These are phyloP conservation scores for Kalmusia sp. DNA, from an alignment of 2,329 filamentous ascomycete species.

Conservation along the genomic window DNA sequence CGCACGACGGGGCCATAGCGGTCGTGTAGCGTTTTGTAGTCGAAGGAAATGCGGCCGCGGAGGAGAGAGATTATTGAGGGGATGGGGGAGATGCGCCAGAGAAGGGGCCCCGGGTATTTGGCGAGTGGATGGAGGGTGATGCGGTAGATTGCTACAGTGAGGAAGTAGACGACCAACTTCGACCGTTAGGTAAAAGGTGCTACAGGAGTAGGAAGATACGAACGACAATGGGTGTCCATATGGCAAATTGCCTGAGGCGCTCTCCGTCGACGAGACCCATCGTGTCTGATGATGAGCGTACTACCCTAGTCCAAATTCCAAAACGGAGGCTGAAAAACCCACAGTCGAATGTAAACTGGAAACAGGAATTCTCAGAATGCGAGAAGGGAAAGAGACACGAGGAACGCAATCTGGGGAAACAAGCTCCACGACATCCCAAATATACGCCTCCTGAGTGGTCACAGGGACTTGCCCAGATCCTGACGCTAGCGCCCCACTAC, in stretches of 20 bases:
- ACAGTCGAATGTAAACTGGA: neutral
- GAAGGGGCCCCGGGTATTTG: slow-evolving; percentile 36
- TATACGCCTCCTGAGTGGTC: slow-evolving; percentile 26
- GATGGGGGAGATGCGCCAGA: slow-evolving; percentile 38
- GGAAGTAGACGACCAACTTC: slow-evolving; percentile 30
- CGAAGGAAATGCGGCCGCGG: slow-evolving; percentile 36
- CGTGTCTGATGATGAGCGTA: neutral
- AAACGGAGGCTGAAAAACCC: neutral
- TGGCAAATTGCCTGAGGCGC: slow-evolving; percentile 25
- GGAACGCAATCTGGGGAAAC: slow-evolving; percentile 1
- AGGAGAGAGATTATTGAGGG: slow-evolving; percentile 35
- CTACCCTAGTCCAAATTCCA: neutral
- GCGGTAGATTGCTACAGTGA: slow-evolving; percentile 31
- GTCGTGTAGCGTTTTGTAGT: slow-evolving; percentile 40
- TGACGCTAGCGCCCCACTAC: slow-evolving; percentile 19
- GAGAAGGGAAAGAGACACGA: neutral
- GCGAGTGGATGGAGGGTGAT: slow-evolving; percentile 39
- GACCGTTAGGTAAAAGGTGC: slow-evolving; percentile 9
- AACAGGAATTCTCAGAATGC: neutral
- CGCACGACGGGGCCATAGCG: slow-evolving; percentile 45
- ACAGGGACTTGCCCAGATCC: slow-evolving; percentile 18
- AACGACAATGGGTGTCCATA: slow-evolving; percentile 33
- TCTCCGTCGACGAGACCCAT: slow-evolving; percentile 40
- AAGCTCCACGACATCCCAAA: slow-evolving; percentile 14
- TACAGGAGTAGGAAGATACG: slow-evolving; percentile 8